These are phyloP conservation scores for Trichophyton mentagrophytes DNA, from an alignment of 2,329 filamentous ascomycete species.

Conservation along the genomic window DNA sequence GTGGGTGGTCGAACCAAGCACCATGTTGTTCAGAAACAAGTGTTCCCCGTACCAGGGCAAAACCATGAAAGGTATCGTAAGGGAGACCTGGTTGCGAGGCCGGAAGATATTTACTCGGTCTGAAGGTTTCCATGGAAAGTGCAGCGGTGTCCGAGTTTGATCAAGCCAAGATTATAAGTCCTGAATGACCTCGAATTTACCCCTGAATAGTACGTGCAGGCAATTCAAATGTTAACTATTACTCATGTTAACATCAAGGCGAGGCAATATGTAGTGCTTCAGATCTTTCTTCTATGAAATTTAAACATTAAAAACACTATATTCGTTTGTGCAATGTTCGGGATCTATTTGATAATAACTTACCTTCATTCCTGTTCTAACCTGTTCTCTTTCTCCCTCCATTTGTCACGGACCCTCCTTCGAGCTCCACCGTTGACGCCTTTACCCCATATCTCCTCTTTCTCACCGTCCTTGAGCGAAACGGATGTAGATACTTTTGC, in stretches of 20 bases:
- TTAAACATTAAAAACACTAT: background rate
- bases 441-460: slow-evolving; percentile 31
- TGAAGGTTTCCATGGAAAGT: slow-evolving; percentile 25
- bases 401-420: slow-evolving; percentile 29
- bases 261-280: background rate
- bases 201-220: slow-evolving; percentile 14
- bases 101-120: slow-evolving; percentile 58
- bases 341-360: background rate
- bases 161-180: slow-evolving; percentile 10
- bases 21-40: slow-evolving; percentile 91
- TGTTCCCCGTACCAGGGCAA: slow-evolving; percentile 83
- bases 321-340: background rate
- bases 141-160: slow-evolving; percentile 9
- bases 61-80: slow-evolving; percentile 61
- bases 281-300: background rate
- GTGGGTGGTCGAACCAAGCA: slow-evolving; percentile 60
- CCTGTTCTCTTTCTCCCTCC: slow-evolving; percentile 19
- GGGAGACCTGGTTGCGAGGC: slow-evolving; percentile 76
- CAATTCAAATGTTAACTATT: too few species aligned
- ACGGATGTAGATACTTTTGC: background rate
- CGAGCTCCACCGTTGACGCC: slow-evolving; percentile 30
- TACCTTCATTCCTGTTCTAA: background rate
- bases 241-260: background rate
- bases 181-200: background rate
- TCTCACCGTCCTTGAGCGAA: slow-evolving; percentile 3